phyloP scores from a whole-genome alignment of 345 rosid species.

The Tarenaya hassleriana region DNA sequence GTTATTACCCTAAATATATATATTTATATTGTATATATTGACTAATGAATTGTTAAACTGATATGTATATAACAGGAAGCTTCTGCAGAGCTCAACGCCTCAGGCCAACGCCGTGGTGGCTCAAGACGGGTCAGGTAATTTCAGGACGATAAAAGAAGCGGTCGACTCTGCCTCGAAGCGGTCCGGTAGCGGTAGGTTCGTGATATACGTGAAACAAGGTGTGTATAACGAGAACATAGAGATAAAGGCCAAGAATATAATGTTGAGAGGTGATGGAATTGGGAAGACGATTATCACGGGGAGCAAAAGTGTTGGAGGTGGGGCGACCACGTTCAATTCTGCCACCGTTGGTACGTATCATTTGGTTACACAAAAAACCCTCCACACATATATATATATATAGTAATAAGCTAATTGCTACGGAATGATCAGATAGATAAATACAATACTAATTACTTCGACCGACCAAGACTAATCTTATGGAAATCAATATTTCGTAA shows the following conservation, averaged over 20 bases:
- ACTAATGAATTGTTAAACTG: conserved; percentile 72
- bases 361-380: neutral
- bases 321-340: conserved; percentile 71
- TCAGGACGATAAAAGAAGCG: conserved; percentile 48
- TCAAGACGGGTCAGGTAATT: conserved; percentile 59
- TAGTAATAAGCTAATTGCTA: too few relatives aligned
- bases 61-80: conserved; percentile 53
- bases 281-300: conserved; percentile 60
- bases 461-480: too few relatives aligned
- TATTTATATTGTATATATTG: too few relatives aligned
- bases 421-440: too few relatives aligned
- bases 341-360: conserved; percentile 58
- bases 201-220: conserved; percentile 62
- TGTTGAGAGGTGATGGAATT: conserved; percentile 70
- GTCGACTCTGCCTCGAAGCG: conserved; percentile 52
- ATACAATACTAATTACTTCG: too few relatives aligned
- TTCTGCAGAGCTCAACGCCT: conserved; percentile 40
- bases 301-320: conserved; percentile 57
- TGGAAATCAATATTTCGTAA: too few relatives aligned
- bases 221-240: conserved; percentile 58
- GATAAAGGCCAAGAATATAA: conserved; percentile 50
- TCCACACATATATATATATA: too few relatives aligned
- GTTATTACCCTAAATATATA: too few relatives aligned
- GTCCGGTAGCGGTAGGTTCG: conserved; percentile 53
- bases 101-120: conserved; percentile 61